Conservation (phyloP, 2,329 filamentous ascomycete genomes). For the Geoglossum cookeanum region DNA sequence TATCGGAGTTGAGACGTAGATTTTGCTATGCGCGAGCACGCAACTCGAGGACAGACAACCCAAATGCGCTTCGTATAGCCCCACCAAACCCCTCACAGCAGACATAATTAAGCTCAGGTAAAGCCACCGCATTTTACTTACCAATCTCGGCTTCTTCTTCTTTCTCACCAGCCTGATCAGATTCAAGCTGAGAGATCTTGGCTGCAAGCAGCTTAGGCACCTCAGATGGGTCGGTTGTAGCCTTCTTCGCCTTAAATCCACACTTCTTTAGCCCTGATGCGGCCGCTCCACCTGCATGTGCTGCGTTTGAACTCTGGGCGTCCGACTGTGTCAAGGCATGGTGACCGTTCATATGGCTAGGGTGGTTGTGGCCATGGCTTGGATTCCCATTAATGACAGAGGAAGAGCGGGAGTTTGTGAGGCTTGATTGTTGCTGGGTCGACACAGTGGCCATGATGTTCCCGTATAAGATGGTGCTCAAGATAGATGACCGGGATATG, state of each 20-base stretch:
- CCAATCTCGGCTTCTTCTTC: slow-evolving; percentile 93
- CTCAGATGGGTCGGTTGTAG: slow-evolving; percentile 66
- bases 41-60: not conserved
- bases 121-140: slow-evolving; percentile 26
- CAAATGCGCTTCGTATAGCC: not conserved
- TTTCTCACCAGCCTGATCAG: slow-evolving; percentile 81
- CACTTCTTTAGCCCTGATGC: slow-evolving; percentile 45
- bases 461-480: not conserved
- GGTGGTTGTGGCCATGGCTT: not conserved
- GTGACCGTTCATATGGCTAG: slow-evolving; percentile 9
- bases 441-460: not conserved
- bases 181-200: slow-evolving; percentile 87
- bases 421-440: slow-evolving; percentile 8
- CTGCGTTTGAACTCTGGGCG: not conserved
- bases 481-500: not conserved
- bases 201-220: slow-evolving; percentile 81
- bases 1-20: not conserved
- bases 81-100: not conserved
- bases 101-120: not conserved
- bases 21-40: not conserved
- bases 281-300: not conserved
- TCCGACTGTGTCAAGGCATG: slow-evolving; percentile 2
- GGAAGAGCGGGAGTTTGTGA: slow-evolving; percentile 7
- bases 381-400: slow-evolving; percentile 8
- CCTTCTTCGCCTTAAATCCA: slow-evolving; percentile 47